A percentile compares a stretch with the other conserved stretches of the same genome.
Conservation (phyloP, 2,329 filamentous ascomycete genomes). For the Fusarium nygamai region DNA sequence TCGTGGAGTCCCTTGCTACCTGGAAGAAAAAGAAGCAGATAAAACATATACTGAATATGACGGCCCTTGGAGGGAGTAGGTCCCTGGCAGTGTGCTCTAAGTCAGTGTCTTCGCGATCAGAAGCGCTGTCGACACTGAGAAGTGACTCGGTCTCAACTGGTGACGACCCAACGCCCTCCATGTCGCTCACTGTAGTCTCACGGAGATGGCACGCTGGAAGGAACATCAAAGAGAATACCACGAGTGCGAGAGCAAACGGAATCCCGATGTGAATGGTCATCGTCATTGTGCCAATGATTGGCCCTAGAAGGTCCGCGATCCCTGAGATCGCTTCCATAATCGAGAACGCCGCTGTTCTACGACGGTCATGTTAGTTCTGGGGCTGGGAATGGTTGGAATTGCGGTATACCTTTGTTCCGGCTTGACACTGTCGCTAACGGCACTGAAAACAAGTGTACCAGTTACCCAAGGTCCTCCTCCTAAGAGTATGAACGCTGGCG, state of each 20-base stretch:
- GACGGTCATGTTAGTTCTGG: neutral
- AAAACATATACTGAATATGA: neutral
- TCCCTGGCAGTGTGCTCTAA: too few species aligned
- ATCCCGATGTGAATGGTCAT: neutral
- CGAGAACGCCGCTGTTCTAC: neutral
- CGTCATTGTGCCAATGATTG: neutral
- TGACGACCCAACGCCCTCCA: neutral
- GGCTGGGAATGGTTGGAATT: rapidly evolving
- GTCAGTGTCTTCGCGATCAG: neutral
- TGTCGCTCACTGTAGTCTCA: neutral
- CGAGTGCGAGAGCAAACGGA: neutral
- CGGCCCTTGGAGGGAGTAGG: neutral
- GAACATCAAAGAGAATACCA: neutral
- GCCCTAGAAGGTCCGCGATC: neutral
- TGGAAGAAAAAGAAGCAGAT: conserved; percentile 1
- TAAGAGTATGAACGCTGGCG: neutral
- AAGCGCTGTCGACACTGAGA: neutral
- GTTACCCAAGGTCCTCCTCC: neutral
- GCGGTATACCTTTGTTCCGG: neutral
- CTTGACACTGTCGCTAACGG: neutral
- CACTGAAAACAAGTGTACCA: neutral
- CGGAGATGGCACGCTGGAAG: neutral
- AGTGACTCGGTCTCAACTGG: neutral
- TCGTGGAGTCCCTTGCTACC: neutral
- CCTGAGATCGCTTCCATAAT: neutral